Evolutionary conservation across 768 basidiomycete species (phyloP).

Genomic region (Kockovaella imperatae): DNA sequence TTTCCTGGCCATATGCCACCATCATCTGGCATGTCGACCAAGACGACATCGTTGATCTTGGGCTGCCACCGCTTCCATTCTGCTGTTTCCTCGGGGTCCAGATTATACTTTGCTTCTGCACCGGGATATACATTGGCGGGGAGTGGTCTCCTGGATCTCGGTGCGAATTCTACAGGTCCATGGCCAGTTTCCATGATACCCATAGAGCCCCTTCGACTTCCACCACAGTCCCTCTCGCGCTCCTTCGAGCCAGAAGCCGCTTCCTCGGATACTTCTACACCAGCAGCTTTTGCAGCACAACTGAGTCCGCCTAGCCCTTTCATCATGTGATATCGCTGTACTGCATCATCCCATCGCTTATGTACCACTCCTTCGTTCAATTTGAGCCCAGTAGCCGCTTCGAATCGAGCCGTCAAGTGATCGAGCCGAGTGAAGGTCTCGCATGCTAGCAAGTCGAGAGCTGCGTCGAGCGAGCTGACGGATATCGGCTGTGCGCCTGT

Average conservation of each 20-base stretch:
- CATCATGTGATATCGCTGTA: slow-evolving; percentile 35
- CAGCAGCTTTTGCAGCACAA: slow-evolving; percentile 13
- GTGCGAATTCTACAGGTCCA: background rate
- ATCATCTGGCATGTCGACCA: slow-evolving; percentile 26
- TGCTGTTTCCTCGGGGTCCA: slow-evolving; percentile 21
- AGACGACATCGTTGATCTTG: slow-evolving; percentile 27
- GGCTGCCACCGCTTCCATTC: slow-evolving; percentile 34
- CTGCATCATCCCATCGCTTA: slow-evolving; percentile 33
- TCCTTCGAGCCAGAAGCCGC: background rate
- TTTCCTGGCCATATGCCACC: slow-evolving; percentile 36
- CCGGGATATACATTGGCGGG: slow-evolving; percentile 18
- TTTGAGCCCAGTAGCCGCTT: slow-evolving; percentile 22
- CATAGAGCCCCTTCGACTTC: too few relatives aligned
- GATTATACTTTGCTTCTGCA: slow-evolving; percentile 9
- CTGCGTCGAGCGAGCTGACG: slow-evolving; percentile 32
- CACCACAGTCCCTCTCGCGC: background rate
- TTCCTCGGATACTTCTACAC: slow-evolving; percentile 1
- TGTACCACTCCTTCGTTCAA: slow-evolving; percentile 25
- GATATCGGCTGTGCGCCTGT: background rate
- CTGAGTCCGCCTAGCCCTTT: slow-evolving; percentile 29
- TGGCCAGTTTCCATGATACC: too few relatives aligned
- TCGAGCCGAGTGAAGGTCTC: slow-evolving; percentile 32
- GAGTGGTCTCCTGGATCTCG: background rate
- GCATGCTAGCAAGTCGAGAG: slow-evolving; percentile 36
- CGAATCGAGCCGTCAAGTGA: slow-evolving; percentile 18